Base-by-base conservation (phyloP, 345 rosid genomes). In the Salix exigua region DNA sequence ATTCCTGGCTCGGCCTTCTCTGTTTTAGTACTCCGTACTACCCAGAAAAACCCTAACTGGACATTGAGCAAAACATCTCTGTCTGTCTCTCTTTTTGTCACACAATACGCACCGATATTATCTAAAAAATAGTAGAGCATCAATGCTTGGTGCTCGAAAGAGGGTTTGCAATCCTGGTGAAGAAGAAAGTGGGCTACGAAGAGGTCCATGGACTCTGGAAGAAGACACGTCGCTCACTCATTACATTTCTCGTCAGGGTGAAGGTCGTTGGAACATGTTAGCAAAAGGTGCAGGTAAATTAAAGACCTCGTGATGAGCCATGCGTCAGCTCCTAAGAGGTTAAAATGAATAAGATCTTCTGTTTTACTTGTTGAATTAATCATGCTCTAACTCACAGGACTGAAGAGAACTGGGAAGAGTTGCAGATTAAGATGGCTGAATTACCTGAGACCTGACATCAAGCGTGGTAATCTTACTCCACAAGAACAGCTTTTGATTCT, bases 171-270 rank as follows among this genome's bases (percentile, higher is more conserved):
- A 53, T 70, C 55, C 71, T 67, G 35, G 5, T n/a, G 90, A 88
- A 68, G 91, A 91, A 35, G 90, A 85, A 63, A 70, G 74, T 83
- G 97, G 89, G 77, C 79, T 93, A 28, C 83, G 92, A 72, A 82
- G 97, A 81, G 99, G 99, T 19, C 99, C 99, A 2, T 95, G 99
- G 99, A 91, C 93, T 0, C 89, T 90, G 66, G 98, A 95, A 81
- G 99, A 95, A 82, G 99, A 95, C 78, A 83, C 91, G 66, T 88
- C 89, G 79, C 99, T 95, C 84, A 85, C 90, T 50, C 88, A 90
- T 88, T 90, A 93, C 92, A 91, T 95, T 87, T 77, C 92, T 75
- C 79, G 82, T 51, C 91, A 95, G 25, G 97, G 97, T 30, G 99
- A 93, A 83, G 99, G 99, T 55, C 92, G 98, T 71, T 95, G 99